phyloP scores from a whole-genome alignment of 768 basidiomycete species.

The Pisolithus marmoratus region DNA sequence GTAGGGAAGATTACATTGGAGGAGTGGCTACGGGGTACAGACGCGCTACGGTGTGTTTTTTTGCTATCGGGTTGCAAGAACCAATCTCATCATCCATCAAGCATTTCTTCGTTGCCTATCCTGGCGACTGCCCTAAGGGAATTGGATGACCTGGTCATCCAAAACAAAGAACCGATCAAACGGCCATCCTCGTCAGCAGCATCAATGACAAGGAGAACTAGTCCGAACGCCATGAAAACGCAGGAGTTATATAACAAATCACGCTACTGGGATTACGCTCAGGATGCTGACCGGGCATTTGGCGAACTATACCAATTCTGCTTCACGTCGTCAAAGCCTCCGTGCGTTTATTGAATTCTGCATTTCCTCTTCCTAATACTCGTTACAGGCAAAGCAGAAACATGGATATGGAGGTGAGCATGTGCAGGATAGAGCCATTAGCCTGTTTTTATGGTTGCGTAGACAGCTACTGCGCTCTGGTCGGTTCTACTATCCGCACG shows the following conservation, averaged over 20 bases:
- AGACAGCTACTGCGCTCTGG: conserved; percentile 75
- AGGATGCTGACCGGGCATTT: conserved; percentile 49
- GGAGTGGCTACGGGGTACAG: conserved; percentile 64
- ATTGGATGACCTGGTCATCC: conserved; percentile 58
- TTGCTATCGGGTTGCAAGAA: neutral
- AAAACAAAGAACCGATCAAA: conserved; percentile 34
- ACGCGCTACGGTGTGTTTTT: conserved; percentile 36
- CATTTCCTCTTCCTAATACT: conserved; percentile 3
- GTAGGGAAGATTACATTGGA: conserved; percentile 66
- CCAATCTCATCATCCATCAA: conserved; percentile 16
- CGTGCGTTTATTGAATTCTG: conserved; percentile 41
- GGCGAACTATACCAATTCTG: conserved; percentile 63
- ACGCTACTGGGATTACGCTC: conserved; percentile 44
- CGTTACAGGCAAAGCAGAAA: conserved; percentile 57
- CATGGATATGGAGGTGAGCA: conserved; percentile 72
- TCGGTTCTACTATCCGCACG: conserved; percentile 64
- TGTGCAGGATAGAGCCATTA: neutral
- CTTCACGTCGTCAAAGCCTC: conserved; percentile 64
- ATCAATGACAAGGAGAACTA: conserved; percentile 28
- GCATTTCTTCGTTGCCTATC: conserved; percentile 44
- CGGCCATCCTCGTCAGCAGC: conserved; percentile 16
- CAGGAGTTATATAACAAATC: conserved; percentile 51
- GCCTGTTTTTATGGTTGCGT: neutral
- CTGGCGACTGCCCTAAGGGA: conserved; percentile 52
- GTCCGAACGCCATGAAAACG: neutral